Conservation (phyloP, 306 rosid genomes). For the Prinsepia uniflora region DNA sequence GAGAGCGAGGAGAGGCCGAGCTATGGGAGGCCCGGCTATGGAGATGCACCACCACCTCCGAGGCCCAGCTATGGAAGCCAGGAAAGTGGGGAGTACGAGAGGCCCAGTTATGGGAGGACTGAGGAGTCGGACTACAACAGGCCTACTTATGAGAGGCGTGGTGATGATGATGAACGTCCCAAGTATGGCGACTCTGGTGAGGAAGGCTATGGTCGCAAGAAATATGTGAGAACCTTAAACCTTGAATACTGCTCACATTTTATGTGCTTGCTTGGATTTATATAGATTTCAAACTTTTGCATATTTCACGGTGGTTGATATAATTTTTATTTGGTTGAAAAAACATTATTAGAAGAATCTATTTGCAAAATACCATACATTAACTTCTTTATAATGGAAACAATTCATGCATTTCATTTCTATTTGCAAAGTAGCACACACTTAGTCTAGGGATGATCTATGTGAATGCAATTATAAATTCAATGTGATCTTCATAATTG, state of each 20-base stretch:
- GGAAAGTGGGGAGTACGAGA: constrained; percentile 26
- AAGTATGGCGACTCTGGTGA: constrained; percentile 38
- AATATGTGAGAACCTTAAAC: constrained; percentile 54
- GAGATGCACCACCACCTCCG: constrained; percentile 22
- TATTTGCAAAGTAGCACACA: too few species aligned
- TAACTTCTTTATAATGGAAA: too few species aligned
- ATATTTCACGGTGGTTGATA: too few species aligned
- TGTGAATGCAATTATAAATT: too few species aligned
- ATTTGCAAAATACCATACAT: too few species aligned
- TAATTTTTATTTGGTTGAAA: too few species aligned
- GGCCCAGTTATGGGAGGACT: constrained; percentile 15
- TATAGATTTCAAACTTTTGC: too few species aligned
- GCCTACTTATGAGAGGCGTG: constrained; percentile 15
- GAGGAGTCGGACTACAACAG: not conserved
- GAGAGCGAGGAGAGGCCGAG: constrained; percentile 13
- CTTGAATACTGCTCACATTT: not conserved
- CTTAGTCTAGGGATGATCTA: too few species aligned
- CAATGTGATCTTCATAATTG: too few species aligned
- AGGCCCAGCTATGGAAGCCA: constrained; percentile 35
- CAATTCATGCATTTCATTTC: too few species aligned
- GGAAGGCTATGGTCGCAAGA: constrained; percentile 66
- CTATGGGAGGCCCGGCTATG: constrained; percentile 19
- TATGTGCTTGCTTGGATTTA: too few species aligned
- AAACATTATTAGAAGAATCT: too few species aligned
- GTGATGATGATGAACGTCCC: constrained; percentile 33